Base-by-base conservation (phyloP, 495 filamentous ascomycete species). In the Penicillium manginii region DNA sequence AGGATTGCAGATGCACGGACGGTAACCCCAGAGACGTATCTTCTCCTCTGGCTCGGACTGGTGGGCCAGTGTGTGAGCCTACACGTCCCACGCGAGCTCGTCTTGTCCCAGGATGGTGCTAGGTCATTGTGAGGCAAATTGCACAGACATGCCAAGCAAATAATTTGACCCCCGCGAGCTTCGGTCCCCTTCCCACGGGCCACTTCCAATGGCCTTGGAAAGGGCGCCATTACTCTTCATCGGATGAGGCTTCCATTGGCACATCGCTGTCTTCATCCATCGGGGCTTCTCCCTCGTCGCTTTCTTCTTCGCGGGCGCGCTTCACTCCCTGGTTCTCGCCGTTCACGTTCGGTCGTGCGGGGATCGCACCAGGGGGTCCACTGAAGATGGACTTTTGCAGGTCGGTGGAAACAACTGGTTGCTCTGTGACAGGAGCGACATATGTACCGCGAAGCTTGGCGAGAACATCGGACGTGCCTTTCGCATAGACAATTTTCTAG, bases 401-500 rank as follows among this genome's bases (percentile, higher is more conserved):
- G 55, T 92, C 90, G 2, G 86, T 91, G 26, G 89, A 83, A 40
- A 82, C 83, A 33, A 82, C 80, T n/a, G 72, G 80, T 15, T 78
- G 81, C 5, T 75, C 78, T 6, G 78, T 62, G 26, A 69, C 68
- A 15, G 91, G 86, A 55, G 85, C 79, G 51, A 84, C 84, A 72
- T 91, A 96, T 23, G 91, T 96, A 43, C 94, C 96, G 62, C 96
- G 92, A 39, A 98, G 82, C 71, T 93, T 96, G 12, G 90, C 86
- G 63, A 98, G 86, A 22, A 87, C 84, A 74, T 96, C 79, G 4
- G 93, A 97, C 61, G 91, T 90, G 46, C 85, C 84, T 64, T 93
- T 96, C 19, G 89, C 92, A 70, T 97, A 98, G 37, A 84, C 77
- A 59, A 98, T 93, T 81, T 86, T 89, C 92, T 97, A 67, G 3